Evolutionary conservation across 2,329 filamentous ascomycete genomes (phyloP), one percentile per base, ranked within the genome.

Genomic region (Curvularia hawaiiensis): DNA sequence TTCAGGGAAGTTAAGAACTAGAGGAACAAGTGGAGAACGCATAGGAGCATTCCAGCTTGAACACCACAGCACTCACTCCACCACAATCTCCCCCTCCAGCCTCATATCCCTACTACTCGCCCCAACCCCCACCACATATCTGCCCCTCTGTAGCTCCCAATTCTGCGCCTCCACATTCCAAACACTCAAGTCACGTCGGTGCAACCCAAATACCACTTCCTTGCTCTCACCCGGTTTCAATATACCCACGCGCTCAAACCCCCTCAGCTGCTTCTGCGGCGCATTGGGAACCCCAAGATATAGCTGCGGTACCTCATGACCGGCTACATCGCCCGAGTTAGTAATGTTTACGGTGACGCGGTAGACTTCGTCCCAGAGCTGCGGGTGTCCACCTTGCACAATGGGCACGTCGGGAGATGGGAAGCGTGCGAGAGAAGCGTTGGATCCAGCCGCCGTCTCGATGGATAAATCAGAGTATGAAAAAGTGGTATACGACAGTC

Each of bases 151-250:
- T 20, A 76, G 22, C 38, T 91, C 84, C 92, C 93, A 97, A 78
- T 96, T 86, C 81, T 97, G 92, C 7, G 78, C 73, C 1, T 71
- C 80, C 0, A 85, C 79, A 65, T 96, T 90, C 93, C 93, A 97
- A 77, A 91, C 92, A 75, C 89, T 92, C 56, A 97, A 64, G 72
- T 97, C 93, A 50, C 91, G 85, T 31, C 92, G 84, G 8, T 86
- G 91, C 46, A 97, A 75, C 7, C 85, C 82, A 1, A 85, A 87
- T 0, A 76, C 81, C 76, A 94, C 94, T 2, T 81, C 83, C 30
- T 31, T 8, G 78, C 80, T 85, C 72, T 85, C 77, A 16, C 91
- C 91, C 1, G 90, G 84, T 1, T 84, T 80, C 59, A 97, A 85
- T 1, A 60, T 16, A 41, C 81, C 82, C 50, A 97, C 76, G 43